These are phyloP conservation scores for Xylaria intraflava DNA, from an alignment of 495 filamentous ascomycete species.

Conservation along the genomic window DNA sequence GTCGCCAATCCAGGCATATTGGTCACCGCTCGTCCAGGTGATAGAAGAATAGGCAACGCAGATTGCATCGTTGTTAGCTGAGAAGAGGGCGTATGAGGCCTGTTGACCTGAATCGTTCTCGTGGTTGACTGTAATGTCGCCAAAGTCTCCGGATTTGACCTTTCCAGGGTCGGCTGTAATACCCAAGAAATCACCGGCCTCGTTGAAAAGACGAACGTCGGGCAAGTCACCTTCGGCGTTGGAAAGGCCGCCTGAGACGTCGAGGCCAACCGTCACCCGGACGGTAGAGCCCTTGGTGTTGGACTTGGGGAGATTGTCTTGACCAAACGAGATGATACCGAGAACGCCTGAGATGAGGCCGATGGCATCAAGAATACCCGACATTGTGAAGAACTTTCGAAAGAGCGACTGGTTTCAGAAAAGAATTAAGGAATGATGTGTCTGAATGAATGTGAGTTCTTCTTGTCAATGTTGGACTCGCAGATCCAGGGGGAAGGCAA, in stretches of 20 bases:
- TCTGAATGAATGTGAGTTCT: no score
- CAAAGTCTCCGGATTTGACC: slow-evolving; percentile 16
- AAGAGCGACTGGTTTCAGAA: no score
- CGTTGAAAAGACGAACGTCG: slow-evolving; percentile 28
- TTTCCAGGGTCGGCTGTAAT: slow-evolving; percentile 16
- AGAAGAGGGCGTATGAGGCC: slow-evolving; percentile 25
- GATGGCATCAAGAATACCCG: slow-evolving; percentile 14
- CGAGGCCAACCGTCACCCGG: slow-evolving; percentile 22
- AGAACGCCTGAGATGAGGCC: slow-evolving; percentile 14
- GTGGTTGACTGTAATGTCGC: slow-evolving; percentile 16
- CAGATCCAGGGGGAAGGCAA: no score
- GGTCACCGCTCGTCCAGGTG: slow-evolving; percentile 20
- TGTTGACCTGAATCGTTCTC: slow-evolving; percentile 17
- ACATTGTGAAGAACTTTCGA: slow-evolving; percentile 7
- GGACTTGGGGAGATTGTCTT: slow-evolving; percentile 11
- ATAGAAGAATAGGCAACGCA: slow-evolving; percentile 22
- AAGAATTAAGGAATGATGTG: no score
- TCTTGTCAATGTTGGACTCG: no score
- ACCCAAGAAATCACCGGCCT: slow-evolving; percentile 22
- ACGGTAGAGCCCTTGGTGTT: slow-evolving; percentile 14
- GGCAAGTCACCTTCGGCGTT: slow-evolving; percentile 26
- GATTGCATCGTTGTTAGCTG: slow-evolving; percentile 27
- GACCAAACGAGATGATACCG: slow-evolving; percentile 19
- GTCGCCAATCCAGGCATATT: slow-evolving; percentile 26
- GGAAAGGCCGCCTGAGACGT: slow-evolving; percentile 14